Evolutionary conservation across 371 early-diverging fungal species (phyloP).

Genomic region (Polyrhizophydium stewartii): DNA sequence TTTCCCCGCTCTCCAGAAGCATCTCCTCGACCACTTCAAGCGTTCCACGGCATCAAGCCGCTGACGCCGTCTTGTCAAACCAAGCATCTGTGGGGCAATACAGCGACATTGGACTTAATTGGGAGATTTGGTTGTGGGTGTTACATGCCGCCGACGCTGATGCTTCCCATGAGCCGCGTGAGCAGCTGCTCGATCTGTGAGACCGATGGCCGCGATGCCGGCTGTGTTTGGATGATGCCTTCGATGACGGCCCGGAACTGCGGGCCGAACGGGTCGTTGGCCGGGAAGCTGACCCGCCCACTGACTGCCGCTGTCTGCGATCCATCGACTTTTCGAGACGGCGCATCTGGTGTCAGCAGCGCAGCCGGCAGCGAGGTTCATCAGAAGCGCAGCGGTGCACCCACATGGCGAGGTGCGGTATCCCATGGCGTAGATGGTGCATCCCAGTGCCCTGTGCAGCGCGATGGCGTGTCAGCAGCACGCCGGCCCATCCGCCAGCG

Average conservation of each 20-base stretch:
- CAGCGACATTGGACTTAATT: too few species aligned
- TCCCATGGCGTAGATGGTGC: conserved; percentile 43
- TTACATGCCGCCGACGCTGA: too few species aligned
- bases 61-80: too few species aligned
- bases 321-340: conserved; percentile 26
- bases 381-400: neutral
- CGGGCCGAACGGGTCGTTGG: conserved; percentile 24
- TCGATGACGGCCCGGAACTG: conserved; percentile 27
- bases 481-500: neutral
- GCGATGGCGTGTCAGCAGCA: too few species aligned
- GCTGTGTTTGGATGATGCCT: conserved; percentile 18
- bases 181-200: conserved; percentile 12
- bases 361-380: neutral
- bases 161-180: neutral
- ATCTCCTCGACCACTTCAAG: too few species aligned
- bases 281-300: conserved; percentile 23
- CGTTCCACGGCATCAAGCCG: too few species aligned
- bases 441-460: conserved; percentile 36
- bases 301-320: conserved; percentile 27
- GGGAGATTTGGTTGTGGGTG: too few species aligned
- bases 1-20: too few species aligned
- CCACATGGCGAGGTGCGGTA: conserved; percentile 38
- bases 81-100: too few species aligned
- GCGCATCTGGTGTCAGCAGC: neutral
- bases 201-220: conserved; percentile 17